Evolutionary conservation across 2,329 filamentous ascomycete genomes (phyloP), one percentile per base, ranked within the genome.

Genomic region (Hymenoscyphus fraxineus): DNA sequence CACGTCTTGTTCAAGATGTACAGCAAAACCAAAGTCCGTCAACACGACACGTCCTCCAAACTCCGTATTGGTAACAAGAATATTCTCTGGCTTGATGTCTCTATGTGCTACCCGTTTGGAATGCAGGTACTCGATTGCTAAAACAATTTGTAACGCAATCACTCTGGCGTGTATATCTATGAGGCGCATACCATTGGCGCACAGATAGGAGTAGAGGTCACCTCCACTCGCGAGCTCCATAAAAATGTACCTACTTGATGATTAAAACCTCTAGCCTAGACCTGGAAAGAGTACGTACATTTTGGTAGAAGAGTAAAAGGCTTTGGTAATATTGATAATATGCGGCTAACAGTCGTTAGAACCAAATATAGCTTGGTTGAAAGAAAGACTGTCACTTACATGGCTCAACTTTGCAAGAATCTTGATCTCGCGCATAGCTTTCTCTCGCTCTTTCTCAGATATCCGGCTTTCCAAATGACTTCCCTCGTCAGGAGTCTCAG

Each of bases 171-270:
- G 66, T 6, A 65, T 58, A 61, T 74, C 73, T 57, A 63, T 64
- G 13, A 76, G 68, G 6, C 7, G 16, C 9, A 68, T 69, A 38
- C 64, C 65, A 22, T 72, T 64, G 38, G 67, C 65, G 32, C 71
- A 66, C 32, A 75, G 61, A 57, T 73, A 75, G 2, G 73, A 74
- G 56, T 70, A 74, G 1, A 76, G 65, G 55, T 76, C 74, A 47
- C 74, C 74, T 47, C 67, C 85, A 80, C 4, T 80, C 78, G 85
- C 85, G 41, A 88, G 76, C 60, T 87, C 83, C 1, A 80, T 83
- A 64, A 88, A 85, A 0, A 82, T 81, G 65, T 83, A 85, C 40
- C 82, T 84, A 41, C 27, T 19, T 9, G 38, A 31, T 31, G 4
- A 51, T n/a, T 22, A 51, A 22, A 7, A 27, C 2, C 19, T 27